Conservation (phyloP, 2,329 filamentous ascomycete genomes). For the Fusarium sacchari region DNA sequence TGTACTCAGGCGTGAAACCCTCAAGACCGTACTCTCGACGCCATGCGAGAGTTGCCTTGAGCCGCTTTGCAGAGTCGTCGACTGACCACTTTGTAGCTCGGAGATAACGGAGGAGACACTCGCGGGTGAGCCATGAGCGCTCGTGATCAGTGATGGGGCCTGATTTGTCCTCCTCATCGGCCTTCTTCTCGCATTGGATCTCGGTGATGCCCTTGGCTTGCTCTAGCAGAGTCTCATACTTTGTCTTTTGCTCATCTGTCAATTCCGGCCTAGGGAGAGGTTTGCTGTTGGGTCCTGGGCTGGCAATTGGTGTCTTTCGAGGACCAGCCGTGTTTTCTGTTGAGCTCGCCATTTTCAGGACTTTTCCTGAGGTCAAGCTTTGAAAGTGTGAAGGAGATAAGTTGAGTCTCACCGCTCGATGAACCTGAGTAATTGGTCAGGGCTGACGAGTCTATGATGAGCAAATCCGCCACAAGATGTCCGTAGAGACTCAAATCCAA, state of each 20-base stretch:
- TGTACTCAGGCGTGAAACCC: slow-evolving; percentile 83
- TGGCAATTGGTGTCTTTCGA: slow-evolving; percentile 66
- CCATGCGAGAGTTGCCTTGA: slow-evolving; percentile 86
- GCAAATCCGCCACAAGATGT: background rate
- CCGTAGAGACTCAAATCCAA: background rate
- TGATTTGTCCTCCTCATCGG: slow-evolving; percentile 60
- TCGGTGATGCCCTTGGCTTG: slow-evolving; percentile 77
- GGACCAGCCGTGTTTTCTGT: slow-evolving; percentile 34
- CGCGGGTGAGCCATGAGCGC: slow-evolving; percentile 88
- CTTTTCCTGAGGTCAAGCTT: background rate
- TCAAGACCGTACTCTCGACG: slow-evolving; percentile 88
- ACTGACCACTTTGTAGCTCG: slow-evolving; percentile 92
- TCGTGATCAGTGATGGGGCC: slow-evolving; percentile 81
- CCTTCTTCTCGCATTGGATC: slow-evolving; percentile 62
- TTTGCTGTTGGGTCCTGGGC: slow-evolving; percentile 66
- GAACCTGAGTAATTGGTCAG: slow-evolving; percentile 16
- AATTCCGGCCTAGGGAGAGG: slow-evolving; percentile 68
- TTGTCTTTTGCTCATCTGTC: slow-evolving; percentile 79
- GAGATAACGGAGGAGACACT: slow-evolving; percentile 92
- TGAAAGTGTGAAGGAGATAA: slow-evolving; percentile 1
- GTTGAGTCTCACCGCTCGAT: slow-evolving; percentile 36
- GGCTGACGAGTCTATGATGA: background rate
- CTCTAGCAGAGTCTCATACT: slow-evolving; percentile 81
- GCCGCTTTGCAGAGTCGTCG: slow-evolving; percentile 78
- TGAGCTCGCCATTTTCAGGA: slow-evolving; percentile 34